Base-by-base conservation (phyloP, 371 early-diverging fungal species). In the Syncephalis fuscata region DNA sequence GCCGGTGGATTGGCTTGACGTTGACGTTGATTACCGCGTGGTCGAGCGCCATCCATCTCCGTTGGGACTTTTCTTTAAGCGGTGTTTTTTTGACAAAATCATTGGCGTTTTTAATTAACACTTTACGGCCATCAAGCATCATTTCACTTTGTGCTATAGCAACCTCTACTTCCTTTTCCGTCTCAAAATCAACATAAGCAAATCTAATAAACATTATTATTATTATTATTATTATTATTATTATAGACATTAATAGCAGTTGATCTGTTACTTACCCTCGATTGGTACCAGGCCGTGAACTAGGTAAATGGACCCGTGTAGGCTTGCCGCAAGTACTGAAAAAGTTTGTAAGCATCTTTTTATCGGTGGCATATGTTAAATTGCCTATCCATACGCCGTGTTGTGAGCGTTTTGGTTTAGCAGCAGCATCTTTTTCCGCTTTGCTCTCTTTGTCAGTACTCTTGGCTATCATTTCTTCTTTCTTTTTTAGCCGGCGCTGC, bases 321-420 rank as follows among this genome's bases (percentile, higher is more conserved):
- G 80, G 70, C 2, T 64, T 54, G 11, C 76, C 74, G 39, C 73
- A 71, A 11, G 64, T 61, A 5, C 51, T 51, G 61, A 84, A 76
- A 56, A 76, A 81, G 26, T 66, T 62, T 17, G 53, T 54, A 44
- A 84, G 55, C 0, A 67, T 58, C 37, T 73, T 70, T 19, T 64
- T 63, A 2, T 73, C 70, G 8, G 76, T 76, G 3, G 64, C 45
- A 52, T 68, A 84, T 11, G 74, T 62, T 26, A 84, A 59, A 57
- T 84, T 84, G 5, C 85, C 85, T 25, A 84, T 75, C 85, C 85
- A 84, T 44, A 82, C 65, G 56, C 80, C 73, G 43, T 57, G 66
- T 40, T 71, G 65, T 24, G 60, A 59, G 24, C 64, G 62, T 41
- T 65, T 65, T 11, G 63, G 51, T 17, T 67, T 60, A 15, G 52